Percentiles rank a stretch among this genome's conserved stretches.
These are phyloP conservation scores for Nothophytophthora sp. DNA, from an alignment of 352 stramenopile genomes.

Conservation along the genomic window DNA sequence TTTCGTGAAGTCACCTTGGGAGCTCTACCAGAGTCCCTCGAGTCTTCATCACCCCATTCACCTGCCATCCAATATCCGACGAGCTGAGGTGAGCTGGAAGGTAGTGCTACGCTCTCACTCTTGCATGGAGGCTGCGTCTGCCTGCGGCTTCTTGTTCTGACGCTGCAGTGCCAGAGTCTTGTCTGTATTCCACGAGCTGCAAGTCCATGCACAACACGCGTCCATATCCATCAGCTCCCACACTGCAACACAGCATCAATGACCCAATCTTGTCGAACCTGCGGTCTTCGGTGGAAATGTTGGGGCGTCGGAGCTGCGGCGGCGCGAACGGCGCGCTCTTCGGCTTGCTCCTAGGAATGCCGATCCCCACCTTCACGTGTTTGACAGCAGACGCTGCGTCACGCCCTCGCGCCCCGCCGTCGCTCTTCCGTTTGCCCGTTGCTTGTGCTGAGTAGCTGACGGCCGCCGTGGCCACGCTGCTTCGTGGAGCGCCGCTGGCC, in stretches of 20 bases:
- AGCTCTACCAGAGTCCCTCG: slow-evolving; percentile 1
- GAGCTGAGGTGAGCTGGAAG: too few species aligned
- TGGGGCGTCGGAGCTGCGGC: slow-evolving; percentile 65
- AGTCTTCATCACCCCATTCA: too few species aligned
- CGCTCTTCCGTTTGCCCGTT: slow-evolving; percentile 31
- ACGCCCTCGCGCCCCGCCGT: not conserved
- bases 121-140: not conserved
- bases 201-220: slow-evolving; percentile 2
- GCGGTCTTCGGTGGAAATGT: slow-evolving; percentile 71
- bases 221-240: not conserved
- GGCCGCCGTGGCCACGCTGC: not conserved
- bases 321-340: slow-evolving; percentile 41
- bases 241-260: not conserved
- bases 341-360: slow-evolving; percentile 8
- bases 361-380: slow-evolving; percentile 16
- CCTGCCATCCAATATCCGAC: too few species aligned
- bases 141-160: slow-evolving; percentile 24
- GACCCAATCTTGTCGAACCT: slow-evolving; percentile 28
- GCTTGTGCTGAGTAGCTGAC: slow-evolving; percentile 1
- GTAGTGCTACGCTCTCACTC: too few species aligned
- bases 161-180: slow-evolving; percentile 56
- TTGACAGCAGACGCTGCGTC: slow-evolving; percentile 11
- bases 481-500: not conserved
- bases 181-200: slow-evolving; percentile 69
- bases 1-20: not conserved